phyloP scores from a whole-genome alignment of 352 stramenopile genomes.

The Pythium utonaiense region DNA sequence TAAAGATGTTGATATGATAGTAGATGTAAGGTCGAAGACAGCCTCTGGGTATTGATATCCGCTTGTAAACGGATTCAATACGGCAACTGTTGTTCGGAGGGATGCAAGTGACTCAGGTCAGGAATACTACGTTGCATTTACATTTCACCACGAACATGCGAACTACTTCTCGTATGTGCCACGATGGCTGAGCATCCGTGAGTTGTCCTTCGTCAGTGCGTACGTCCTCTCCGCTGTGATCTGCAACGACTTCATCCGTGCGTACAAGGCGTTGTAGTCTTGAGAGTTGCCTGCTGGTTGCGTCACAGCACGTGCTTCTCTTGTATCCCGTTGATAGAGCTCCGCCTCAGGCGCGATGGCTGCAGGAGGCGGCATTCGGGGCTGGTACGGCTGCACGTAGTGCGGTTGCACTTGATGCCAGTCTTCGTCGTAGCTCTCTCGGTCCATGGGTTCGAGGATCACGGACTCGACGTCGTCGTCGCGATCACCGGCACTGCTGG shows the following conservation, averaged over 20 bases:
- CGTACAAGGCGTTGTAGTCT: constrained; percentile 3
- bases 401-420: not conserved
- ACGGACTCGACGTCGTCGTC: constrained; percentile 11
- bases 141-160: too few relatives aligned
- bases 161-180: too few relatives aligned
- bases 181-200: constrained; percentile 8
- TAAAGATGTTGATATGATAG: too few relatives aligned
- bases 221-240: constrained; percentile 14
- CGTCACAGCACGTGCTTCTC: not conserved
- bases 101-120: too few relatives aligned
- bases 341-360: not conserved
- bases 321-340: not conserved
- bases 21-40: too few relatives aligned
- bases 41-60: too few relatives aligned
- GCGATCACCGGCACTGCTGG: not conserved
- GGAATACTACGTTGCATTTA: too few relatives aligned
- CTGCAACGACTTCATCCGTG: constrained; percentile 20
- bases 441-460: not conserved
- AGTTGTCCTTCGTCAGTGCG: constrained; percentile 5
- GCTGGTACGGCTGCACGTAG: not conserved
- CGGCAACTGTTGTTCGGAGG: too few relatives aligned
- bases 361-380: not conserved
- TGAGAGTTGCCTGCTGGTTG: not conserved
- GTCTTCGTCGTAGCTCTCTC: not conserved
- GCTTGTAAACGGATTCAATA: too few relatives aligned